Conservation (phyloP, 805 yeast species). For the Yarrowia divulgata region DNA sequence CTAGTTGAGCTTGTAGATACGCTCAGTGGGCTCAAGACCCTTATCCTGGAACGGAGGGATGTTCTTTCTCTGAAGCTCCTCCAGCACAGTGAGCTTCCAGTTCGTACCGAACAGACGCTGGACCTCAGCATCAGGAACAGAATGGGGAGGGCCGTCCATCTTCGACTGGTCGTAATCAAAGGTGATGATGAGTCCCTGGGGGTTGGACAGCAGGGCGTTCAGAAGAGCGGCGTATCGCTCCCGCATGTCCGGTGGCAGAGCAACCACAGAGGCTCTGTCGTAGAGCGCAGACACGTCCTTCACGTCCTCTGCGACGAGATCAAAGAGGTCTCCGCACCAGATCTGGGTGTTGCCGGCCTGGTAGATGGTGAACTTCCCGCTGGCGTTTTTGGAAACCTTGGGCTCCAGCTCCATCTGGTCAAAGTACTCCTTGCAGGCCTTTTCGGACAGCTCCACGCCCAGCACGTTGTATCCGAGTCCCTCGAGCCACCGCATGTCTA, state of each 20-base stretch:
- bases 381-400: conserved; percentile 19
- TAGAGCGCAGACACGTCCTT: conserved; percentile 20
- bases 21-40: conserved; percentile 34
- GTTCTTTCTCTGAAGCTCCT: conserved; percentile 24
- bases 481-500: conserved; percentile 34
- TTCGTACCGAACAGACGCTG: conserved; percentile 26
- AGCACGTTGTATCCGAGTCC: conserved; percentile 34
- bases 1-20: conserved; percentile 16
- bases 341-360: conserved; percentile 22
- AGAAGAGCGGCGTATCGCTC: conserved; percentile 29
- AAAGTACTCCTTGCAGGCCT: conserved; percentile 36
- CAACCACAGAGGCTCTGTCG: conserved; percentile 31
- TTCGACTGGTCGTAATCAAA: conserved; percentile 28
- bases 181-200: conserved; percentile 28
- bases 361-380: conserved; percentile 26
- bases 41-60: conserved; percentile 24
- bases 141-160: conserved; percentile 28
- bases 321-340: conserved; percentile 30
- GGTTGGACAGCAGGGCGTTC: background rate
- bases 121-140: conserved; percentile 30
- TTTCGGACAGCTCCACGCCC: conserved; percentile 29
- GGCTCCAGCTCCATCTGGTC: conserved; percentile 36
- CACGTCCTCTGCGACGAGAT: conserved; percentile 23
- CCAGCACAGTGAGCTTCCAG: conserved; percentile 29
- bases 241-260: conserved; percentile 34